phyloP scores from a whole-genome alignment of 1,284 basidiomycete genomes.

The Microbotryum violaceum region DNA sequence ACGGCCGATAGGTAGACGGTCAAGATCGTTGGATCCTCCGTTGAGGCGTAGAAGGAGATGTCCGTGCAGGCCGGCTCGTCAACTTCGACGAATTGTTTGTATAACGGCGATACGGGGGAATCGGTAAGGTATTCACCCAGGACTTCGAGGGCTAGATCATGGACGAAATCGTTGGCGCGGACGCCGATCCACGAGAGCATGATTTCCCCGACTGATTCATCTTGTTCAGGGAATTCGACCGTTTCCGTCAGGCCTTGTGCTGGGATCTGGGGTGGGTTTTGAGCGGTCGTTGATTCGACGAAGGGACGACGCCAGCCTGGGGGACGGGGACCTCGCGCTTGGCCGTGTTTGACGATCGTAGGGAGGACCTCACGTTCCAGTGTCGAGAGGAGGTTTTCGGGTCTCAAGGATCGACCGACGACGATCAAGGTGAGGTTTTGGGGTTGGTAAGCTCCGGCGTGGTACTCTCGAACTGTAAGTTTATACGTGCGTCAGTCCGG shows the following conservation, averaged over 20 bases:
- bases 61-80: conserved; percentile 77
- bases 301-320: conserved; percentile 89
- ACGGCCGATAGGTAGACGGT: conserved; percentile 76
- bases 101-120: conserved; percentile 78
- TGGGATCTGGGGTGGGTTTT: conserved; percentile 19
- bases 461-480: conserved; percentile 73
- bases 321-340: conserved; percentile 57
- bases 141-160: conserved; percentile 76
- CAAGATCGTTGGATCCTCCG: conserved; percentile 63
- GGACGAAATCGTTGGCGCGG: conserved; percentile 61
- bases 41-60: conserved; percentile 73
- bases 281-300: conserved; percentile 59
- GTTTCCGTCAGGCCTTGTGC: conserved; percentile 41
- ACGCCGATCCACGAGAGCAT: conserved; percentile 67
- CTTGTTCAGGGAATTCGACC: conserved; percentile 95
- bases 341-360: conserved; percentile 63
- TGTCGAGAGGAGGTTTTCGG: conserved; percentile 53
- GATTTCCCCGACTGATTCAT: conserved; percentile 84
- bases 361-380: conserved; percentile 77
- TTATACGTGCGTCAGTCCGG: conserved; percentile 1
- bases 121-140: conserved; percentile 84
- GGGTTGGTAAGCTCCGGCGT: conserved; percentile 83
- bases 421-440: conserved; percentile 80
- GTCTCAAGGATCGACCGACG: conserved; percentile 46
- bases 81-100: conserved; percentile 88